Base-by-base conservation (phyloP, 2,329 filamentous ascomycete genomes). In the Cladosporium sp. region DNA sequence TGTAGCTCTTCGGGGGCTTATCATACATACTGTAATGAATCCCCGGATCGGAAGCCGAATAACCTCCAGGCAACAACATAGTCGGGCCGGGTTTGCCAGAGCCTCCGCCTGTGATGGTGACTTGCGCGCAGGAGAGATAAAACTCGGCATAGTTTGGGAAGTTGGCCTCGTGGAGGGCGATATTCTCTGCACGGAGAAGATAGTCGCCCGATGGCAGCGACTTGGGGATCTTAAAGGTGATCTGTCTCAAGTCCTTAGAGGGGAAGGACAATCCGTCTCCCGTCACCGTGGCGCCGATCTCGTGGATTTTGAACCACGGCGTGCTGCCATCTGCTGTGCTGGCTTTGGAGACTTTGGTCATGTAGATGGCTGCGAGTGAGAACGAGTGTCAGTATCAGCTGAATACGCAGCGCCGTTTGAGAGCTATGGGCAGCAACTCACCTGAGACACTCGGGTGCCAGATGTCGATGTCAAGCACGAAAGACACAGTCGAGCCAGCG, bases 151-250 rank as follows among this genome's bases (percentile, higher is more conserved):
- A 62, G 3, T 30, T 18, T 7, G 32, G 20, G 8, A 30, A 32
- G 20, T 29, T 32, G 15, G 76, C 76, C 15, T 77, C 75, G 63
- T 79, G 76, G 35, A 79, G 66, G 7, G 77, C 77, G 38, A 79
- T 69, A 22, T 75, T 69, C 66, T 80, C 77, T 22, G 74, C 72
- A 29, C 77, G 71, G 59, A 81, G 64, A 18, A 80, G 71, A 56
- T 80, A 80, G 40, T 79, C 69, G 38, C 77, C 78, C 1, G 74
- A 67, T 5, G 76, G 73, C 53, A 80, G 69, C 63, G 72, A 74
- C 19, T 66, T 59, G 32, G 78, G 78, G 51, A 80, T 61, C 52
- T 65, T 68, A 65, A 56, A 56, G 20, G 15, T 47, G 43, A 33
- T 47, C n/a, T 47, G 7, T 19, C 25, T 43, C 33, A 48, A 40